Evolutionary conservation across 164 flowering plant species (phyloP), one percentile per base, ranked within the genome.

Genomic region (Aristolochia californica): DNA sequence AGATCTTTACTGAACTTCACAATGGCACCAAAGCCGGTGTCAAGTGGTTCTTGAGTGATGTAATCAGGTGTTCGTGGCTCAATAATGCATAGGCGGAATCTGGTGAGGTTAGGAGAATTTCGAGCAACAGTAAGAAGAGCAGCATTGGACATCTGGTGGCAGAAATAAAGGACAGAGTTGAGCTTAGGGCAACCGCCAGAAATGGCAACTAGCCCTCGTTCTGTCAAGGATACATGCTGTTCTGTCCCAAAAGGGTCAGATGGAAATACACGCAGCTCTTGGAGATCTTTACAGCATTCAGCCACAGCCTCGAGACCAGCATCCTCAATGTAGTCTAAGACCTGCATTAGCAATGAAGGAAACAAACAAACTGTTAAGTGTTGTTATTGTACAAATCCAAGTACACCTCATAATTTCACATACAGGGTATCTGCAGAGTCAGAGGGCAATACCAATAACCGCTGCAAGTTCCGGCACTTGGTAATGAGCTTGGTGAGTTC

Each of bases 1-100:
- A 89, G 83, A 47, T 77, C 78, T 70, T 80, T 83, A 75, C 95
- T 84, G 59, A 74, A 74, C 72, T 82, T 76, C 20, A 85, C 95
- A 45, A 88, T 81, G 59, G 97, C 94, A 51, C 94, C 94, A 67
- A 88, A 88, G 24, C 97, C 97, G 3, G 59, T 62, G 59, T 88
- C 97, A 15, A 88, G 78, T 3, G 97, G 86, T 65, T 88, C 73
- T 5, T 40, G 71, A 21, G 97, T 89, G 21, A 79, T 25, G 74
- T 88, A 81, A 56, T 91, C 98, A 5, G 93, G 86, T 7, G 78
- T 63, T 4, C 50, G 72, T 5, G 98, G 96, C 62, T 86, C 96
- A 25, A 91, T 72, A 56, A 88, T 91, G 68, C 96, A 91, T 14
- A 91, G 82, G 5, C 98, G 87, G 57, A 91, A 91, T n/a, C 91